Conservation (phyloP, 805 yeast species). For the Spathaspora passalidarum region DNA sequence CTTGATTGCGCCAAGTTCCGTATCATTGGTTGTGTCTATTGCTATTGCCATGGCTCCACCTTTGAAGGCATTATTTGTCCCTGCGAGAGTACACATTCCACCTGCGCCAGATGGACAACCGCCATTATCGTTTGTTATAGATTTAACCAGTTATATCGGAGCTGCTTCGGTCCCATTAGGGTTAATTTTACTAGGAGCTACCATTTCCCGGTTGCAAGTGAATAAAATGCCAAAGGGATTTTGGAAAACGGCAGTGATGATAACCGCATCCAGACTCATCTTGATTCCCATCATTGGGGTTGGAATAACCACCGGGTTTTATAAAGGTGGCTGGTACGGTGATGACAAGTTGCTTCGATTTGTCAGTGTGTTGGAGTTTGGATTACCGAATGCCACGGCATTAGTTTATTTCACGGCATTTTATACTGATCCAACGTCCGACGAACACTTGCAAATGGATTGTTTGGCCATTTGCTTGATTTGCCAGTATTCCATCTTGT, state of each 20-base stretch:
- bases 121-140: slow-evolving; percentile 81
- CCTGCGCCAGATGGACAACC: slow-evolving; percentile 85
- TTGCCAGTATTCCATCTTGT: slow-evolving; percentile 67
- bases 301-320: slow-evolving; percentile 53
- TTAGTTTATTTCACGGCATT: slow-evolving; percentile 87
- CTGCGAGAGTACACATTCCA: slow-evolving; percentile 41
- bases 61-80: slow-evolving; percentile 55
- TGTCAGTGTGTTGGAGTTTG: slow-evolving; percentile 69
- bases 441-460: slow-evolving; percentile 69
- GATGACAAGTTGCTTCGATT: slow-evolving; percentile 64
- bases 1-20: slow-evolving; percentile 67
- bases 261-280: slow-evolving; percentile 58
- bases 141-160: slow-evolving; percentile 75
- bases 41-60: slow-evolving; percentile 84
- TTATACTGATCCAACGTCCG: slow-evolving; percentile 63
- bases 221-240: slow-evolving; percentile 64
- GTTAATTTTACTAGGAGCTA: slow-evolving; percentile 77
- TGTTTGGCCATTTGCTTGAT: slow-evolving; percentile 76
- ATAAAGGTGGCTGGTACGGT: slow-evolving; percentile 59
- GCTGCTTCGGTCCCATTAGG: slow-evolving; percentile 90
- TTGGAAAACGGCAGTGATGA: slow-evolving; percentile 59
- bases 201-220: slow-evolving; percentile 72
- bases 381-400: slow-evolving; percentile 86
- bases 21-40: slow-evolving; percentile 64
- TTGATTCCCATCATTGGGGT: slow-evolving; percentile 79